phyloP scores from a whole-genome alignment of 495 filamentous ascomycete species.

The Lentithecium fluviatile region DNA sequence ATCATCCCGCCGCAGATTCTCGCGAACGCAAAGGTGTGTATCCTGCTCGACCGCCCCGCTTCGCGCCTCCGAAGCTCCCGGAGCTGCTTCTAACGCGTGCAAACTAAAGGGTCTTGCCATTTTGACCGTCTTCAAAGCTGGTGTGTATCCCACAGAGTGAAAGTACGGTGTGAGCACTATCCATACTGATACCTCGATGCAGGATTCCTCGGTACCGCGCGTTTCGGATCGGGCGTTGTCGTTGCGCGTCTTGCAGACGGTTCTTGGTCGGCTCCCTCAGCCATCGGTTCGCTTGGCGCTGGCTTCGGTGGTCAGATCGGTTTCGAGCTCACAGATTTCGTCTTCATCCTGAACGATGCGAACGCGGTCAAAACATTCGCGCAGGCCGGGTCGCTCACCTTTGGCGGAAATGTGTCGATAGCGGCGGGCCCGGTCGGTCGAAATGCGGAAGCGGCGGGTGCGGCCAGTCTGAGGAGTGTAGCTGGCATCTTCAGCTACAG shows the following conservation, averaged over 20 bases:
- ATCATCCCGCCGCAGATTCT: constrained; percentile 92
- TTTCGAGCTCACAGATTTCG: constrained; percentile 96
- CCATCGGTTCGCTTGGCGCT: constrained; percentile 84
- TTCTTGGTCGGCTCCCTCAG: constrained; percentile 89
- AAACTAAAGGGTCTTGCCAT: constrained; percentile 78
- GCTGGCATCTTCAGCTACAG: constrained; percentile 93
- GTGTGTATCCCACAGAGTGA: too few species aligned
- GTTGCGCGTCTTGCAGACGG: constrained; percentile 91
- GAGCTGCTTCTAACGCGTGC: neutral
- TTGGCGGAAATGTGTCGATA: constrained; percentile 95
- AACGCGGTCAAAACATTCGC: constrained; percentile 92
- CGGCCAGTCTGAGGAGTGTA: constrained; percentile 83
- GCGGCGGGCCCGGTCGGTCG: constrained; percentile 91
- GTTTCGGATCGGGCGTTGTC: constrained; percentile 91
- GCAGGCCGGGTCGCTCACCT: constrained; percentile 82
- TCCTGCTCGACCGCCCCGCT: neutral
- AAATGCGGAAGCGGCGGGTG: constrained; percentile 95
- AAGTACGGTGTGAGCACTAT: too few species aligned
- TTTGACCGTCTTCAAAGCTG: constrained; percentile 92
- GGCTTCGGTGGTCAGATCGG: constrained; percentile 97
- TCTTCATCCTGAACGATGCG: constrained; percentile 96
- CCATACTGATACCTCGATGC: too few species aligned
- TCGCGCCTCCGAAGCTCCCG: neutral
- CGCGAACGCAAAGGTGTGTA: constrained; percentile 80
- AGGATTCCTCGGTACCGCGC: constrained; percentile 88